Conservation (phyloP, 352 stramenopile species). For the Phytopythium aichiense region DNA sequence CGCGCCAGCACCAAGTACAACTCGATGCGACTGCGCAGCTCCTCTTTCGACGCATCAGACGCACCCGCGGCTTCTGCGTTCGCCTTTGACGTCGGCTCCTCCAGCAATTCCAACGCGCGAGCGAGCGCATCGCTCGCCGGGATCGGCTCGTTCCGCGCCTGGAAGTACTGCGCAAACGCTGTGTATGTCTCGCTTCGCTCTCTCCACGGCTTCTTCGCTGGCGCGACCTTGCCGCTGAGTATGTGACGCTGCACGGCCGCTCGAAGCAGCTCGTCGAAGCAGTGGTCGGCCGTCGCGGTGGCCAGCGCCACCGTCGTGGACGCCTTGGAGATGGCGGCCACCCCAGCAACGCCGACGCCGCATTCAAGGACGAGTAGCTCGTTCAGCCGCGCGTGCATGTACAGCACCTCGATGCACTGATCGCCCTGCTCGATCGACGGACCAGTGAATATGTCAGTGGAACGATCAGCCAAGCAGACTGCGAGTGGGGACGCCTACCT, state of each 20-base stretch:
- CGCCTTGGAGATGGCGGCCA: conserved; percentile 1
- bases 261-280: conserved; percentile 51
- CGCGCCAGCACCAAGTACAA: conserved; percentile 52
- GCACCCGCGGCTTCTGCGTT: not conserved
- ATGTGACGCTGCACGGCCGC: conserved; percentile 5
- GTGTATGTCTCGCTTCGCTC: conserved; percentile 38
- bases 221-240: conserved; percentile 7
- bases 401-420: conserved; percentile 44
- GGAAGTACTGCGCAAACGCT: conserved; percentile 45
- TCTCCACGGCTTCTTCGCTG: conserved; percentile 38
- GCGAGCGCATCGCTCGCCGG: conserved; percentile 46
- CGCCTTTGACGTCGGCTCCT: conserved; percentile 2
- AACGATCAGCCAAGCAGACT: not conserved
- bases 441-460: conserved; percentile 1
- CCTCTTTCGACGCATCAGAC: not conserved
- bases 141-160: conserved; percentile 36
- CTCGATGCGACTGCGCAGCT: conserved; percentile 17
- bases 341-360: not conserved
- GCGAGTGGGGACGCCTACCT: conserved; percentile 11
- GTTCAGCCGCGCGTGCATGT: conserved; percentile 56
- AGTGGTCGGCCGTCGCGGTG: conserved; percentile 27
- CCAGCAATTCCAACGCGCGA: conserved; percentile 47
- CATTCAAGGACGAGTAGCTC: conserved; percentile 39
- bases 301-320: conserved; percentile 11
- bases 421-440: conserved; percentile 6